phyloP scores from a whole-genome alignment of 768 basidiomycete genomes.

The Tricholoma bakamatsutake region DNA sequence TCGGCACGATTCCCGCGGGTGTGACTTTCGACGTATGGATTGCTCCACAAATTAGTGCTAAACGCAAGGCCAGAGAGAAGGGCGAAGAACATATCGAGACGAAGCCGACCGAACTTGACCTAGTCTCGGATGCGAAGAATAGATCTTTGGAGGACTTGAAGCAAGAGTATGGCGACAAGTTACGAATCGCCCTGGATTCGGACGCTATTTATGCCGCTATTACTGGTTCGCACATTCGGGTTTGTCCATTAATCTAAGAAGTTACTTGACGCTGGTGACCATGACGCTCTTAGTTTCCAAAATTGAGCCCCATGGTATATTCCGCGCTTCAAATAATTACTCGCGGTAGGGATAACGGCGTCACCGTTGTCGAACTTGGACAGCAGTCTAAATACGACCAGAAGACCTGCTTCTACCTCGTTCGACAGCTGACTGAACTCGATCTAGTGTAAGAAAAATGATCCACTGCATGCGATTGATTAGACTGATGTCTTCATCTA shows the following conservation, averaged over 20 bases:
- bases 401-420: constrained; percentile 85
- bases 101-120: constrained; percentile 39
- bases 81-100: constrained; percentile 42
- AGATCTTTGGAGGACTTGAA: constrained; percentile 52
- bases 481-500: constrained; percentile 21
- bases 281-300: constrained; percentile 48
- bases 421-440: constrained; percentile 68
- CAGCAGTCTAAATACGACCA: constrained; percentile 79
- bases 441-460: constrained; percentile 56
- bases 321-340: constrained; percentile 79
- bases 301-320: constrained; percentile 82
- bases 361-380: constrained; percentile 74
- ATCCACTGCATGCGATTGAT: neutral
- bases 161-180: constrained; percentile 48
- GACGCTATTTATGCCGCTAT: constrained; percentile 73
- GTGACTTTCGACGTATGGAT: constrained; percentile 65
- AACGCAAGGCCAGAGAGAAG: constrained; percentile 56
- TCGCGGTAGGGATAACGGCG: constrained; percentile 71
- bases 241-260: constrained; percentile 29
- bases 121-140: constrained; percentile 51
- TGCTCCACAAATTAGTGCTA: constrained; percentile 67
- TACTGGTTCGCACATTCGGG: constrained; percentile 81
- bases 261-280: neutral
- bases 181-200: constrained; percentile 73
- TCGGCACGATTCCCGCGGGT: constrained; percentile 64